Base-by-base conservation (phyloP, 371 early-diverging fungal species). In the Rhizomucor pusillus region DNA sequence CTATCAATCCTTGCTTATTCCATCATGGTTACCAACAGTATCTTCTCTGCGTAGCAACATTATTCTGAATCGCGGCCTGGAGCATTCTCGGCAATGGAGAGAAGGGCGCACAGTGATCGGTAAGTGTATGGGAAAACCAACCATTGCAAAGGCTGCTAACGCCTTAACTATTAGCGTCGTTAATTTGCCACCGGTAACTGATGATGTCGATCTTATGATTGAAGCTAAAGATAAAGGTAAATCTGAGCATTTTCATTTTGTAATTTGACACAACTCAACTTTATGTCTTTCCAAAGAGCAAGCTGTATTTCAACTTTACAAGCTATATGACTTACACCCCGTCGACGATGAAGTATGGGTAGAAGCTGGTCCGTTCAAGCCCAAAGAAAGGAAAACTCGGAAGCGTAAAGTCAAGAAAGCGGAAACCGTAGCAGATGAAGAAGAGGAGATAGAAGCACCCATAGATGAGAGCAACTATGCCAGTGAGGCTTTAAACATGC, bases 201-300 rank as follows among this genome's bases (percentile, higher is more conserved):
- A 65, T 22, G 79, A 80, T 57, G 77, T 75, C 11, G 80, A 80
- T 54, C 48, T 80, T 14, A 80, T 80, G 80, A 78, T 80, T 36
- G 80, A 80, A 52, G 80, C 80, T 18, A 80, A 80, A 35, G 79
- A 76, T 19, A 80, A 80, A 59, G 77, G 73, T 73, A 55, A 43
- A n/a, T 1, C 12, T 3, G 36, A 7, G 50, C 18, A n/a, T 20
- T 6, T 11, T 22, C 2, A 14, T 9, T 33, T 36, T 22, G 20
- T 10, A 34, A 16, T 22, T 4, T 33, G 1, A 49, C 1, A 14
- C 14, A 5, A 18, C 25, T 12, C 34, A 20, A 34, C 36, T 0
- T 14, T 2, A 16, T 24, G 25, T n/a, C 9, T 44, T 12, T 24
- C 3, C 19, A 34, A 59, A 68, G 77, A 76, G 41, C 77, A 79